phyloP scores from a whole-genome alignment of 768 basidiomycete species.

The Tricholoma flavovirens region DNA sequence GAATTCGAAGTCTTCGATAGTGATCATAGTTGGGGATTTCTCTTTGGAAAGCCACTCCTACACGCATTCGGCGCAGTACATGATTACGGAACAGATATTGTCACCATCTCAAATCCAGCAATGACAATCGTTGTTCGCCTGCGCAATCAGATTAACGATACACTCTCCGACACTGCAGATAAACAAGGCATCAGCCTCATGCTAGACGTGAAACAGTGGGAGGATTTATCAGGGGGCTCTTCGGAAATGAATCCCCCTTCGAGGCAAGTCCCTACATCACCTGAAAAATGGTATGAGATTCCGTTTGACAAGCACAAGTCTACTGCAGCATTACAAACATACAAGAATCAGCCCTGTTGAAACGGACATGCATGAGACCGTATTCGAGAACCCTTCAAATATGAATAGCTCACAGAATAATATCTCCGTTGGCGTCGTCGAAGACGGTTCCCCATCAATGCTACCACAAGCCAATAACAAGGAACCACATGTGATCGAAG shows the following conservation, averaged over 20 bases:
- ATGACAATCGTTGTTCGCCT: neutral
- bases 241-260: neutral
- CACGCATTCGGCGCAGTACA: slow-evolving; percentile 18
- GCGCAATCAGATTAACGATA: neutral
- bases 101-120: slow-evolving; percentile 7
- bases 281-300: slow-evolving; percentile 8
- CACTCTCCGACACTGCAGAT: neutral
- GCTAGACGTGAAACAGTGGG: neutral
- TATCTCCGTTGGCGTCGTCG: too few relatives aligned
- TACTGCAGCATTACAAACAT: too few relatives aligned
- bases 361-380: too few relatives aligned
- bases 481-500: slow-evolving; percentile 25
- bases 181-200: neutral
- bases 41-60: slow-evolving; percentile 26
- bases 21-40: slow-evolving; percentile 19
- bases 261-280: neutral
- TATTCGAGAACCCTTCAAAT: slow-evolving; percentile 5
- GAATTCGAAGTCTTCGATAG: slow-evolving; percentile 22
- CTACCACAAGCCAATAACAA: too few relatives aligned
- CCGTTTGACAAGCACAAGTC: slow-evolving; percentile 25
- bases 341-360: too few relatives aligned
- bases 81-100: slow-evolving; percentile 15
- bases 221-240: neutral
- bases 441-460: too few relatives aligned
- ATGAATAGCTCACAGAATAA: too few relatives aligned